These are phyloP conservation scores for Aspergillus proliferans DNA, from an alignment of 2,329 filamentous ascomycete genomes.

Conservation along the genomic window DNA sequence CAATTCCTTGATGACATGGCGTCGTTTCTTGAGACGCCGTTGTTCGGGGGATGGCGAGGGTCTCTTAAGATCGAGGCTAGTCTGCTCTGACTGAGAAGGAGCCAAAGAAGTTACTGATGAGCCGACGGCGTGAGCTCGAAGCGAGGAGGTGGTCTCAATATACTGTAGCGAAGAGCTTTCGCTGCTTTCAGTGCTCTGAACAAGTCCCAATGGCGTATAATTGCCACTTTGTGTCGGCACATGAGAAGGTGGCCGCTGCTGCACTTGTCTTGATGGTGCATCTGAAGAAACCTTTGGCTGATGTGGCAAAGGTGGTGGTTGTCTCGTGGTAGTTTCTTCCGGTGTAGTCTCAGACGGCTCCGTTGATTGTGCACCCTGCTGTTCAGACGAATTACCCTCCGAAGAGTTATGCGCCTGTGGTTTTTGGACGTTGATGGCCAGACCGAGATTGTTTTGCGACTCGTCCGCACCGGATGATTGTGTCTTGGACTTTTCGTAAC, in stretches of 20 bases:
- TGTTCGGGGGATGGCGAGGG: constrained; percentile 34
- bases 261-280: constrained; percentile 7
- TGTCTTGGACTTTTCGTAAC: constrained; percentile 10
- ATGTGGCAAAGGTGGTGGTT: not conserved
- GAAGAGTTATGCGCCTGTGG: constrained; percentile 20
- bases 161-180: constrained; percentile 32
- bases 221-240: constrained; percentile 3
- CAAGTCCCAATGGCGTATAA: constrained; percentile 15
- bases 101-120: constrained; percentile 35
- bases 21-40: constrained; percentile 66
- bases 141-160: constrained; percentile 22
- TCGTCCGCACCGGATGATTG: constrained; percentile 20
- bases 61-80: constrained; percentile 12
- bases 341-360: constrained; percentile 5
- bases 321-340: constrained; percentile 6
- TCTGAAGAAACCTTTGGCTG: not conserved
- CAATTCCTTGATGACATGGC: constrained; percentile 82
- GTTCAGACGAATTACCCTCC: constrained; percentile 17
- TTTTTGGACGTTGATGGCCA: constrained; percentile 38
- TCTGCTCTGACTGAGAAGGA: constrained; percentile 23
- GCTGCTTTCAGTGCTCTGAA: constrained; percentile 27
- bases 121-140: constrained; percentile 24
- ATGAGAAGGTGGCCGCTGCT: not conserved
- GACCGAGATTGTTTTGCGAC: constrained; percentile 33
- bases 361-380: constrained; percentile 27